These are phyloP conservation scores for Thelonectria discophora DNA, from an alignment of 2,329 filamentous ascomycete species.

Conservation along the genomic window DNA sequence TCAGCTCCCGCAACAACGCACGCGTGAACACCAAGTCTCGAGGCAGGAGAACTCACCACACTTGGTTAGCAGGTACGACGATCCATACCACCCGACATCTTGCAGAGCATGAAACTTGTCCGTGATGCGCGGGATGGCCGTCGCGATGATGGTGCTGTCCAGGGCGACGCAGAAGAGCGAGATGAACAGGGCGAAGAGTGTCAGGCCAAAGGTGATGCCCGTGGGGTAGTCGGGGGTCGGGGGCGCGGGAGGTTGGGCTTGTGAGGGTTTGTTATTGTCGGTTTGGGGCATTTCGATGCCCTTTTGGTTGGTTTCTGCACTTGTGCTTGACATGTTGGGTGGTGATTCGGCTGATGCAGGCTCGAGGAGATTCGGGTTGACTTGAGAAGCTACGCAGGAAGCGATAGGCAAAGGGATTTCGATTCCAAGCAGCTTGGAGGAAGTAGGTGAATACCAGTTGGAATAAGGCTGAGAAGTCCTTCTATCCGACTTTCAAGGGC, in stretches of 20 bases:
- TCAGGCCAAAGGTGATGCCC: background rate
- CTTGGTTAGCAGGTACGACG: conserved; percentile 54
- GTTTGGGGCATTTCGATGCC: background rate
- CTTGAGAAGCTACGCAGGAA: too few relatives aligned
- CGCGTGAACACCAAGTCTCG: too few relatives aligned
- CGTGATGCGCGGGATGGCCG: conserved; percentile 60
- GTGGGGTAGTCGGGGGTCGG: background rate
- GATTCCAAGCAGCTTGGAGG: background rate
- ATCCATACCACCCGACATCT: conserved; percentile 63
- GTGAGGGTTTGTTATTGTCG: background rate
- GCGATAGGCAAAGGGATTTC: background rate
- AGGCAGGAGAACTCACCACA: conserved; percentile 7
- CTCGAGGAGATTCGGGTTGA: too few relatives aligned
- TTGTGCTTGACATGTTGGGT: background rate
- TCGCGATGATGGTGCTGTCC: conserved; percentile 55
- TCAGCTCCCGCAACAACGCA: too few relatives aligned
- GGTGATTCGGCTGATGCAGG: too few relatives aligned
- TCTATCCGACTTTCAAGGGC: too few relatives aligned
- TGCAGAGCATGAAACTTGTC: conserved; percentile 53
- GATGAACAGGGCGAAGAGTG: conserved; percentile 2
- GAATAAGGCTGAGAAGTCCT: too few relatives aligned
- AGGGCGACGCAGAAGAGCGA: conserved; percentile 8
- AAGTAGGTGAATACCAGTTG: background rate
- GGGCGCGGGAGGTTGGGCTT: background rate
- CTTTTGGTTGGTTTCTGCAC: background rate